Evolutionary conservation across 2,329 filamentous ascomycete species (phyloP).

Genomic region (Trichoderma simmonsii): DNA sequence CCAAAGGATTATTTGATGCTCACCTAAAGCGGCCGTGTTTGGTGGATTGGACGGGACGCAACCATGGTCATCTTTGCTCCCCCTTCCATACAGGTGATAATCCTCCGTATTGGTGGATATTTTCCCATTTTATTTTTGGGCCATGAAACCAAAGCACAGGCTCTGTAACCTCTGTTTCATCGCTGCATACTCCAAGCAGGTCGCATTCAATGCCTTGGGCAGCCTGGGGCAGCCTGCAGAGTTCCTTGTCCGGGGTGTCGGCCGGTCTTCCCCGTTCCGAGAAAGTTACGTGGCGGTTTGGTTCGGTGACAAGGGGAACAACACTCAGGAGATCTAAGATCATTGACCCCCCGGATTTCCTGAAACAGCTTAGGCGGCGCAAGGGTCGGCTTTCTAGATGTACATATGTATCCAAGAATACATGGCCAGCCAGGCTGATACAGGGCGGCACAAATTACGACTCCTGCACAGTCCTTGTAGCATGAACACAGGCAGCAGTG

Average conservation of each 20-base stretch:
- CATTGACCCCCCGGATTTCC: slow-evolving; percentile 33
- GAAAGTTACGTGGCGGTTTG: slow-evolving; percentile 21
- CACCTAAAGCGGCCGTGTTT: background rate
- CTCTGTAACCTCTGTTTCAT: slow-evolving; percentile 18
- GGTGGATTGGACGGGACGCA: background rate
- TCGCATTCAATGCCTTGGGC: slow-evolving; percentile 2
- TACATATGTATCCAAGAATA: background rate
- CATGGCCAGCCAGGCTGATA: background rate
- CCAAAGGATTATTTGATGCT: background rate
- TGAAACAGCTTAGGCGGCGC: slow-evolving; percentile 26
- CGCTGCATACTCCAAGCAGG: background rate
- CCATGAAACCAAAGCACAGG: slow-evolving; percentile 9
- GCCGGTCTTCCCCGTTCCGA: slow-evolving; percentile 31
- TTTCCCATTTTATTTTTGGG: background rate
- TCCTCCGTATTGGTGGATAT: slow-evolving; percentile 9
- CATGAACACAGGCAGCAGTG: background rate
- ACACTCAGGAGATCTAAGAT: slow-evolving; percentile 34
- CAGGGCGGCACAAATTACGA: background rate
- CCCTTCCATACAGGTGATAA: background rate
- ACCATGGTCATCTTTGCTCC: background rate
- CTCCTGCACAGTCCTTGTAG: background rate
- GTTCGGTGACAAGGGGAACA: slow-evolving; percentile 27
- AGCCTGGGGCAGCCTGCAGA: background rate
- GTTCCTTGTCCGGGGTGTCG: slow-evolving; percentile 14
- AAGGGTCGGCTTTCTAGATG: background rate